Conservation (phyloP, 257 asterid genomes). For the Nicotiana obtusifolia region DNA sequence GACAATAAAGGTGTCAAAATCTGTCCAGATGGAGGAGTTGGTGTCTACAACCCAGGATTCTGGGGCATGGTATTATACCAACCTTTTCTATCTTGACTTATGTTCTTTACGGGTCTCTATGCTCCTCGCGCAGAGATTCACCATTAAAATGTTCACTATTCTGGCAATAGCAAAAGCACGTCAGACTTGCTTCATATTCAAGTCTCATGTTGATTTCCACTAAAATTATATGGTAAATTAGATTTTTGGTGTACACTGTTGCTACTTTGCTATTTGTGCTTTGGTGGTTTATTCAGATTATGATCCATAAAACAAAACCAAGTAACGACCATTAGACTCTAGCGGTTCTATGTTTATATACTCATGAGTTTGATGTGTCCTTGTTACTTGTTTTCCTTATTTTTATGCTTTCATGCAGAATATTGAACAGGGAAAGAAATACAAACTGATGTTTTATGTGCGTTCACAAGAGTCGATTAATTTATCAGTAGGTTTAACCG, state of each 20-base stretch:
- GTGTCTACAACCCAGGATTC: slow-evolving; percentile 88
- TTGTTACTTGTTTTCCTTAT: neutral
- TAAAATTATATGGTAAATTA: neutral
- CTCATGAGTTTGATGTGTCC: neutral
- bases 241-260: neutral
- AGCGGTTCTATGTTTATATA: neutral
- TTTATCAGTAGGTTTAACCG: slow-evolving; percentile 56
- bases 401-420: slow-evolving; percentile 43
- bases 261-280: neutral
- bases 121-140: neutral
- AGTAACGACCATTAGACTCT: neutral
- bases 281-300: neutral
- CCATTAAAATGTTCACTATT: neutral
- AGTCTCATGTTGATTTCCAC: neutral
- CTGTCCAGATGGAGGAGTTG: slow-evolving; percentile 90
- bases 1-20: slow-evolving; percentile 36
- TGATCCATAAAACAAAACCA: neutral
- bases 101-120: neutral
- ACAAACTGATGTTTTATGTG: slow-evolving; percentile 63
- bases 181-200: neutral
- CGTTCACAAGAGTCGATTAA: slow-evolving; percentile 55
- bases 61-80: slow-evolving; percentile 85
- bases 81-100: neutral
- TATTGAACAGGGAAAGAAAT: slow-evolving; percentile 73
- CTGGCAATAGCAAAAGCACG: neutral